These are phyloP conservation scores for Gillenia trifoliata DNA, from an alignment of 306 rosid genomes.

Conservation along the genomic window DNA sequence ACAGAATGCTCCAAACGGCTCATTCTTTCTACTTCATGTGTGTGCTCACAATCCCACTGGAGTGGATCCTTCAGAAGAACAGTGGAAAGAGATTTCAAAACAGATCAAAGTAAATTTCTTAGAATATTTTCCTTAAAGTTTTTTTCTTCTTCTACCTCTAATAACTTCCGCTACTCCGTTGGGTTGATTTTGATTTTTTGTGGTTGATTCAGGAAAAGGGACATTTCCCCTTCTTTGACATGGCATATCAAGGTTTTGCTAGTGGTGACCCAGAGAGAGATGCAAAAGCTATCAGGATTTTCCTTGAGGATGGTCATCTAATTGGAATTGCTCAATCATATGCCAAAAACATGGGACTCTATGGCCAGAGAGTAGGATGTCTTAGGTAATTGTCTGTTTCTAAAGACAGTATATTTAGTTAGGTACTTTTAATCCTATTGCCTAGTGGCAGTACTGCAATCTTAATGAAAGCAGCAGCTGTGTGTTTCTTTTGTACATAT, in stretches of 20 bases:
- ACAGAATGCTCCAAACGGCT: conserved; percentile 92
- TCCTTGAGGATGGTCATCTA: conserved; percentile 87
- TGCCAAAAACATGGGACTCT: conserved; percentile 98
- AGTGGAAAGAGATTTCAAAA: conserved; percentile 88
- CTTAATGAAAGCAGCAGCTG: not conserved
- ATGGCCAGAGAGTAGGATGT: conserved; percentile 96
- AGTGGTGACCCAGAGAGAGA: conserved; percentile 87
- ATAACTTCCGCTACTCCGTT: not conserved
- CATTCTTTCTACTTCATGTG: conserved; percentile 94
- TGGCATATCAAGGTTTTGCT: conserved; percentile 99
- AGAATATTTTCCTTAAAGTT: not conserved
- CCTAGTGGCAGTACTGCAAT: not conserved
- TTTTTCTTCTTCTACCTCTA: not conserved
- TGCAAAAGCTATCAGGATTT: conserved; percentile 79
- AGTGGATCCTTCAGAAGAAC: conserved; percentile 90
- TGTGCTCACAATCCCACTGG: conserved; percentile 99
- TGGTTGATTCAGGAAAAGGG: conserved; percentile 64
- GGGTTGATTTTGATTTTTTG: conserved; percentile 6
- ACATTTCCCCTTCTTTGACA: conserved; percentile 92
- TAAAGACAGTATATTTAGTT: not conserved
- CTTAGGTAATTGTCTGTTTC: conserved; percentile 58
- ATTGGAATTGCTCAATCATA: conserved; percentile 88
- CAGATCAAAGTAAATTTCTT: conserved; percentile 52
- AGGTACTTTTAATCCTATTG: not conserved
- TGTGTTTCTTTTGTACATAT: not conserved